phyloP scores from a whole-genome alignment of 768 basidiomycete genomes.

The Amanita inopinata region DNA sequence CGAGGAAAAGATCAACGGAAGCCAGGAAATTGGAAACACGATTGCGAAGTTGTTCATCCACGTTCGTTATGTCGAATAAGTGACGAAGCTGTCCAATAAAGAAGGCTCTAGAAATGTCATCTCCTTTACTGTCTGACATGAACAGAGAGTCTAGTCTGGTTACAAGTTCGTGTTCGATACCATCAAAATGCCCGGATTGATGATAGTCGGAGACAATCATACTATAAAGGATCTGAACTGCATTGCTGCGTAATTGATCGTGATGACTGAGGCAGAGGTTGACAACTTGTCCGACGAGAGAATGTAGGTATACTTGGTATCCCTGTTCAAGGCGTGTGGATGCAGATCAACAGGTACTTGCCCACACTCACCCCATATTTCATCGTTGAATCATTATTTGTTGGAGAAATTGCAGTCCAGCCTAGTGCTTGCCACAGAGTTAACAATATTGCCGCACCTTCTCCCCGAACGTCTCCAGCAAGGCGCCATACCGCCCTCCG shows the following conservation, averaged over 20 bases:
- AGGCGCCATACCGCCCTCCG: conserved; percentile 92
- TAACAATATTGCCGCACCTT: conserved; percentile 73
- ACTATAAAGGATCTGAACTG: conserved; percentile 86
- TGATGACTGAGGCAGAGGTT: conserved; percentile 92
- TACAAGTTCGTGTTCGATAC: conserved; percentile 88
- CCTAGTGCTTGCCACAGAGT: conserved; percentile 83
- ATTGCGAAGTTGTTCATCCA: conserved; percentile 70
- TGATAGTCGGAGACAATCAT: conserved; percentile 94
- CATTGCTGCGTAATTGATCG: conserved; percentile 82
- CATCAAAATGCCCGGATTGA: conserved; percentile 73
- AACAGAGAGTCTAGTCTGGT: conserved; percentile 85
- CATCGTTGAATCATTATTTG: conserved; percentile 41
- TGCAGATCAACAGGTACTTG: background rate
- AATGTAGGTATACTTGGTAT: conserved; percentile 75
- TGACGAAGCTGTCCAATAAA: conserved; percentile 86
- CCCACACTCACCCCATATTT: conserved; percentile 54
- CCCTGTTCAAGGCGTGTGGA: conserved; percentile 35
- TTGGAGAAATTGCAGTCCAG: conserved; percentile 53
- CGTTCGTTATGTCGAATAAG: conserved; percentile 77
- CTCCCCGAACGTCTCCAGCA: conserved; percentile 91
- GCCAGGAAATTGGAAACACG: conserved; percentile 78
- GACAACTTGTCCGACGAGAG: conserved; percentile 83
- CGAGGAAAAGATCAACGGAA: conserved; percentile 87
- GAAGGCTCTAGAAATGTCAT: conserved; percentile 85
- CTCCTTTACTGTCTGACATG: conserved; percentile 87